phyloP scores from a whole-genome alignment of 345 rosid genomes.

The Raphanus raphanistrum region DNA sequence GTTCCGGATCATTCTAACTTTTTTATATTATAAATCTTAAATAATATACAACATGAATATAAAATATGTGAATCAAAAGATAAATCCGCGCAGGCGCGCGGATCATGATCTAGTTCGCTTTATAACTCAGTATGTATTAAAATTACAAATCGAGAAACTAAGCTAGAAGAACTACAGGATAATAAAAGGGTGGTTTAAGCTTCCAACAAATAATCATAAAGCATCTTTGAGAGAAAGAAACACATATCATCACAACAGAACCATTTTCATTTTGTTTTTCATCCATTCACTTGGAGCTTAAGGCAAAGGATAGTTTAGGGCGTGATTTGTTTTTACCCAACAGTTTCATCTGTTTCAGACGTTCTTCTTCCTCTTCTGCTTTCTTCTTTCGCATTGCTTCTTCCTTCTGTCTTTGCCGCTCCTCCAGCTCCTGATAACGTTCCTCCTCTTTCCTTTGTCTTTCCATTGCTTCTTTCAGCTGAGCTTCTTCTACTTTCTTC shows the following conservation, averaged over 20 bases:
- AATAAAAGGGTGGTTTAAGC: background rate
- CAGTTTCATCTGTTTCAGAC: constrained; percentile 80
- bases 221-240: constrained; percentile 1
- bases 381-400: constrained; percentile 83
- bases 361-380: constrained; percentile 91
- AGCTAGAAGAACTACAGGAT: background rate
- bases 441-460: constrained; percentile 85
- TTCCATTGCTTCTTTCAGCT: constrained; percentile 82
- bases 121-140: background rate
- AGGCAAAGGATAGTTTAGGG: constrained; percentile 86
- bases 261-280: background rate
- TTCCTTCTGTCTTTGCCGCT: constrained; percentile 78
- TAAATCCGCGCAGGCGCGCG: too few relatives aligned
- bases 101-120: too few relatives aligned
- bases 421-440: constrained; percentile 75
- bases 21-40: too few relatives aligned
- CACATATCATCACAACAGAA: background rate
- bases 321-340: constrained; percentile 96
- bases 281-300: constrained; percentile 70
- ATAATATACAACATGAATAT: too few relatives aligned
- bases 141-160: constrained; percentile 15
- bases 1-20: too few relatives aligned
- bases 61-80: too few relatives aligned
- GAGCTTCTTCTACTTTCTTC: constrained; percentile 76
- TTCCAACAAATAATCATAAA: constrained; percentile 6